phyloP scores from a whole-genome alignment of 106 monocot genomes.

The Vanilla planifolia region DNA sequence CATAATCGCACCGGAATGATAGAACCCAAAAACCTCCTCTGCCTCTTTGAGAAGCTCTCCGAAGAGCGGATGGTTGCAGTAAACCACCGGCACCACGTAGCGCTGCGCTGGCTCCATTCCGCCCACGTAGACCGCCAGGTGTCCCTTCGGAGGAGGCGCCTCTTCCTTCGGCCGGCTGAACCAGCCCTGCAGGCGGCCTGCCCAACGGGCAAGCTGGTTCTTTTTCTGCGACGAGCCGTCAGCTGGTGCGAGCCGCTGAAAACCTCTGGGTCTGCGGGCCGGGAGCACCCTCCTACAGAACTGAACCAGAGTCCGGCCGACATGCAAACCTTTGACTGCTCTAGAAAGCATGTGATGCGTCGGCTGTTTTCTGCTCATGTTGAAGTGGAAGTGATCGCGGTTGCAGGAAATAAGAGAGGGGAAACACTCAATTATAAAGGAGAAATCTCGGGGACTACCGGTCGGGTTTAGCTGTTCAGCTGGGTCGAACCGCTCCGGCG shows the following conservation, averaged over 20 bases:
- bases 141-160: constrained; percentile 12
- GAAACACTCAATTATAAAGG: no score
- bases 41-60: constrained; percentile 36
- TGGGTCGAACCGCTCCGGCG: no score
- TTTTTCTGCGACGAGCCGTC: not conserved
- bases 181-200: not conserved
- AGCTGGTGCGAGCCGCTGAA: not conserved
- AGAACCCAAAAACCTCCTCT: constrained; percentile 39
- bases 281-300: constrained; percentile 1
- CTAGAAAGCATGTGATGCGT: not conserved
- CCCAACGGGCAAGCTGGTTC: not conserved
- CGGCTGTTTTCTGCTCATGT: no score
- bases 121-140: constrained; percentile 16
- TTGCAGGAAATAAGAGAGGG: no score
- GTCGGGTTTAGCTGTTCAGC: no score
- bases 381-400: no score
- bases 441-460: no score
- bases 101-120: constrained; percentile 7
- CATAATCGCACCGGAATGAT: constrained; percentile 41
- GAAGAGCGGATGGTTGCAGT: constrained; percentile 58
- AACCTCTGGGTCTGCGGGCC: not conserved
- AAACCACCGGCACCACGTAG: constrained; percentile 39
- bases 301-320: constrained; percentile 2
- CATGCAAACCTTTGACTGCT: not conserved
- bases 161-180: not conserved